A percentile compares a stretch with the other conserved stretches of the same genome.
phyloP scores from a whole-genome alignment of 257 asterid genomes.

The Gentiana dahurica region DNA sequence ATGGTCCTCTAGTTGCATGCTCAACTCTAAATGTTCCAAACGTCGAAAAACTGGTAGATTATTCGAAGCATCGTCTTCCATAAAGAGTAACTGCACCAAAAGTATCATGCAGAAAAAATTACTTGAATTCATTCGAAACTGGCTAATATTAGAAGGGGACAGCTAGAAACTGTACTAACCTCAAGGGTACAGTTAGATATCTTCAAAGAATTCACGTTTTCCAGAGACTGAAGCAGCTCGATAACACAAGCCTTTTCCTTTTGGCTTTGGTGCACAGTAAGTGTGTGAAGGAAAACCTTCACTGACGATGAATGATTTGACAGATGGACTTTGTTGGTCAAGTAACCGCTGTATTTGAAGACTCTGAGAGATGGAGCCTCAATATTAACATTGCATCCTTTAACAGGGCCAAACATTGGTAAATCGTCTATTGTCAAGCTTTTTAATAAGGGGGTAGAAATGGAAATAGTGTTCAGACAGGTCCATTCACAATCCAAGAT shows the following conservation, averaged over 20 bases:
- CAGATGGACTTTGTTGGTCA: constrained; percentile 29
- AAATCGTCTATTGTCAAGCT: constrained; percentile 38
- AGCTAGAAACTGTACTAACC: constrained; percentile 15
- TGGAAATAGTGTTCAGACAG: constrained; percentile 21
- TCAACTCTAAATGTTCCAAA: constrained; percentile 36
- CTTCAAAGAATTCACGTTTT: constrained; percentile 21
- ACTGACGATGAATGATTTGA: constrained; percentile 19
- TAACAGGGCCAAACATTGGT: constrained; percentile 29
- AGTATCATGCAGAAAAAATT: background rate
- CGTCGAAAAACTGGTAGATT: constrained; percentile 24
- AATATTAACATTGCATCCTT: constrained; percentile 39
- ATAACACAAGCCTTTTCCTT: constrained; percentile 24
- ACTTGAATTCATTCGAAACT: background rate
- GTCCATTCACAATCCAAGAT: constrained; percentile 47
- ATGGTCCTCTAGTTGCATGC: constrained; percentile 19
- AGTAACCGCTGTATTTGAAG: constrained; percentile 35
- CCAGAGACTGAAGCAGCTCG: constrained; percentile 26
- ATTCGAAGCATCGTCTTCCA: constrained; percentile 14
- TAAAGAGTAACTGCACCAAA: constrained; percentile 27
- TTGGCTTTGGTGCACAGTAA: constrained; percentile 13
- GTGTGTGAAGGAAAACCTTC: constrained; percentile 27
- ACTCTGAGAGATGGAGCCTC: constrained; percentile 26
- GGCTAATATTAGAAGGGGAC: no score
- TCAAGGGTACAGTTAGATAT: constrained; percentile 31
- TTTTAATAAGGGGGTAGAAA: constrained; percentile 37